Conservation (phyloP, 371 early-diverging fungal genomes). For the Dichotomocladium elegans region DNA sequence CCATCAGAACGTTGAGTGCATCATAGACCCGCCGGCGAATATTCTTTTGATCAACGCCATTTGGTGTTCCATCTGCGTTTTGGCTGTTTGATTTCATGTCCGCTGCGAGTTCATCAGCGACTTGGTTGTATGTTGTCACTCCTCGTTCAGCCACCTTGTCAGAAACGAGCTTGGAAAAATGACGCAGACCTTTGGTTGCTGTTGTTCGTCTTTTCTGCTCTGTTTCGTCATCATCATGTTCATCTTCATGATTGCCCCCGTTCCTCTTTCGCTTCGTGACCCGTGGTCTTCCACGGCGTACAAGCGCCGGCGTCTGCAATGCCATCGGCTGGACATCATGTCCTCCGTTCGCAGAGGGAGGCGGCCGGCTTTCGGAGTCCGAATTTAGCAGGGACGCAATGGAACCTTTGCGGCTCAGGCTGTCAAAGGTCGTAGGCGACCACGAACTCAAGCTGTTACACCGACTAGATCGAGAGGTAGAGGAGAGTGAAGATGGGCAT, state of each 20-base stretch:
- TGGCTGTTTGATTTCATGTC: conserved; percentile 5
- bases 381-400: conserved; percentile 42
- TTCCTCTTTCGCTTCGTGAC: background rate
- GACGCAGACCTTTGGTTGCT: conserved; percentile 52
- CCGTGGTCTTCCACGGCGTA: no score
- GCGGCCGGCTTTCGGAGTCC: background rate
- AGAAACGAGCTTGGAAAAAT: conserved; percentile 62
- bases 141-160: conserved; percentile 62
- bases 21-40: conserved; percentile 79
- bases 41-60: conserved; percentile 64
- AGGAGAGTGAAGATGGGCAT: background rate
- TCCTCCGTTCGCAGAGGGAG: no score
- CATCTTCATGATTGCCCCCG: background rate
- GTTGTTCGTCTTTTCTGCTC: background rate
- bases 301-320: no score
- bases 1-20: conserved; percentile 77
- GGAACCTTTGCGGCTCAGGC: conserved; percentile 29
- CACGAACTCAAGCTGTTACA: conserved; percentile 4
- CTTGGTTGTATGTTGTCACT: conserved; percentile 62
- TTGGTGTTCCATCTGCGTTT: background rate
- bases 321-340: no score
- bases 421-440: conserved; percentile 2
- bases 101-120: conserved; percentile 29
- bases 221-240: background rate
- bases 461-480: conserved; percentile 1